These are phyloP conservation scores for Oropetium thomaeum DNA, from an alignment of 176 grass and related monocot genomes.

Conservation along the genomic window DNA sequence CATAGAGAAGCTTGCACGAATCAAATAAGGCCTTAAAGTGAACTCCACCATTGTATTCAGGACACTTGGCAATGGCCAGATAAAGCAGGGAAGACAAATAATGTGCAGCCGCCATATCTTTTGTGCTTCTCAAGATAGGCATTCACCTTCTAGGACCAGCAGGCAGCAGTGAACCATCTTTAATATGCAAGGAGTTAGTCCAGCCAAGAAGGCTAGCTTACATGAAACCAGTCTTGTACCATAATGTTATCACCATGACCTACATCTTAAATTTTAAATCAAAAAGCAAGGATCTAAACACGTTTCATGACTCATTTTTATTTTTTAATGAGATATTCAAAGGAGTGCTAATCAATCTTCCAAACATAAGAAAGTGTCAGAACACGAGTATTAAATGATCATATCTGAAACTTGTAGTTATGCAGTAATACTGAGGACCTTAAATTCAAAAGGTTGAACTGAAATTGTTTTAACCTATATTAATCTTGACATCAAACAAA, in stretches of 20 bases:
- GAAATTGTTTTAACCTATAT: background rate
- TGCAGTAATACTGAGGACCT: background rate
- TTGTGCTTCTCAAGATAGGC: slow-evolving; percentile 28
- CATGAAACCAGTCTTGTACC: background rate
- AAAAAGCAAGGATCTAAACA: slow-evolving; percentile 8
- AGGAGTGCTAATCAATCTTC: too few relatives aligned
- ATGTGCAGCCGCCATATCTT: slow-evolving; percentile 21
- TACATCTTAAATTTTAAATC: background rate
- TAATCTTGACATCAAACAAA: slow-evolving; percentile 9
- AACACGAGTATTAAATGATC: slow-evolving; percentile 5
- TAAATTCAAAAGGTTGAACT: background rate
- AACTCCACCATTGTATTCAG: slow-evolving; percentile 14
- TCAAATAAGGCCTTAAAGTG: slow-evolving; percentile 35
- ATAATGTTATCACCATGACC: slow-evolving; percentile 12
- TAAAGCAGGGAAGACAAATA: slow-evolving; percentile 22
- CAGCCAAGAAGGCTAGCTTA: background rate
- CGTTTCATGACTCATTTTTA: background rate
- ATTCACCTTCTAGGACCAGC: slow-evolving; percentile 12
- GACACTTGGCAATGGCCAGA: slow-evolving; percentile 9
- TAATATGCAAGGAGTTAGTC: background rate
- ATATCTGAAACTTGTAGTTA: slow-evolving; percentile 23
- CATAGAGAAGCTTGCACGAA: slow-evolving; percentile 64
- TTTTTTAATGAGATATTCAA: slow-evolving; percentile 8
- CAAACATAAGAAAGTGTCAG: background rate
- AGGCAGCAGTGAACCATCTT: slow-evolving; percentile 5